Evolutionary conservation across 1,284 basidiomycete genomes (phyloP).

Genomic region (Jaminaea rosea): DNA sequence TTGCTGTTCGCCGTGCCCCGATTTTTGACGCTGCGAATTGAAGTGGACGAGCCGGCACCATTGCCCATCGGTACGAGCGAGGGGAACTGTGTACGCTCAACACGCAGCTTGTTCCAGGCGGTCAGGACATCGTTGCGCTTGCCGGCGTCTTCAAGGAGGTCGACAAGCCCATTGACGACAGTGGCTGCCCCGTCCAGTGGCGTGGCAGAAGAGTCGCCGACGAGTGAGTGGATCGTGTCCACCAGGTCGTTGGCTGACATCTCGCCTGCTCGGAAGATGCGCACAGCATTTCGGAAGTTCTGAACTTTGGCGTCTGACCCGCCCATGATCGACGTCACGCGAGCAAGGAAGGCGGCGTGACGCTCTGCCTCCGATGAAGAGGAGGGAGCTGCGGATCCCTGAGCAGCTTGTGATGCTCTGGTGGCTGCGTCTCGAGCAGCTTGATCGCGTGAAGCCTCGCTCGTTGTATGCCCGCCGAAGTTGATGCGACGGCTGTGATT

Average conservation of each 20-base stretch:
- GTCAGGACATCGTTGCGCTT: conserved; percentile 66
- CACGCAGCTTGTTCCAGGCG: conserved; percentile 73
- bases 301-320: conserved; percentile 62
- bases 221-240: conserved; percentile 72
- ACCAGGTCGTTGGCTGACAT: conserved; percentile 73
- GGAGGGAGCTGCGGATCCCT: conserved; percentile 56
- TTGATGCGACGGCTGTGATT: conserved; percentile 21
- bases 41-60: conserved; percentile 54
- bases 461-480: conserved; percentile 22
- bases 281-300: conserved; percentile 69
- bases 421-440: conserved; percentile 6
- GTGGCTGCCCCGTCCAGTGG: conserved; percentile 44
- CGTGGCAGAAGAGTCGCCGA: conserved; percentile 53
- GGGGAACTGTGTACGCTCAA: conserved; percentile 58
- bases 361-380: conserved; percentile 50
- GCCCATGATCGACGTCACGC: conserved; percentile 60
- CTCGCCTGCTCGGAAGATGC: conserved; percentile 70
- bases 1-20: conserved; percentile 56
- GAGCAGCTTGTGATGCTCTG: conserved; percentile 50
- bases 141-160: conserved; percentile 53
- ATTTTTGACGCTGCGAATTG: conserved; percentile 73
- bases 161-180: conserved; percentile 62
- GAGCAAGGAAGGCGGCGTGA: conserved; percentile 61
- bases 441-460: conserved; percentile 7
- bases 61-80: conserved; percentile 12